Conservation (phyloP, 2,329 filamentous ascomycete species). For the Alternaria sp. region DNA sequence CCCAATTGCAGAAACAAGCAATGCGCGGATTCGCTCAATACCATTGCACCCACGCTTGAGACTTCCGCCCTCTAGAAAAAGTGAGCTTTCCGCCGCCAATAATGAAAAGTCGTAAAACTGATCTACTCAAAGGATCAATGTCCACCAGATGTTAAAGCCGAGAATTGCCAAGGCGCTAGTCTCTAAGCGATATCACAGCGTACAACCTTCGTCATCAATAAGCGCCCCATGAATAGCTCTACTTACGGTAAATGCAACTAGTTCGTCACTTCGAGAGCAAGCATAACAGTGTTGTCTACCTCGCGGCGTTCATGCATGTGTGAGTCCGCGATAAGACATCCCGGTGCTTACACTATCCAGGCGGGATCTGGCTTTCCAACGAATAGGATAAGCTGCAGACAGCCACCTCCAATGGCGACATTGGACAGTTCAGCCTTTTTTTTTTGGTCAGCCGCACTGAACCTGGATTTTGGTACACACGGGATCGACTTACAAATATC, state of each 20-base stretch:
- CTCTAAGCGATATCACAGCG: background rate
- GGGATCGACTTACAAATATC: background rate
- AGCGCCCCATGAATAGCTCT: background rate
- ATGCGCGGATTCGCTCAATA: background rate
- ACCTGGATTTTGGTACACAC: background rate
- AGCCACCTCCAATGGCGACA: background rate
- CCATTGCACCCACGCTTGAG: accelerated
- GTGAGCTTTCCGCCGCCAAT: background rate
- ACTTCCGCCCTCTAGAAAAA: background rate
- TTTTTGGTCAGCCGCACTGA: background rate
- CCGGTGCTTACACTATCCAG: background rate
- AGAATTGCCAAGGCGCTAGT: background rate
- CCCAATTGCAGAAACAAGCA: background rate
- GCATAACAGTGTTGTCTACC: background rate
- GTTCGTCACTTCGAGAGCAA: background rate
- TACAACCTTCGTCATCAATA: background rate
- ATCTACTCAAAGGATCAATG: background rate
- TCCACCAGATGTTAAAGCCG: background rate
- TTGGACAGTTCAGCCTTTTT: background rate
- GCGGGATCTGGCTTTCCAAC: background rate
- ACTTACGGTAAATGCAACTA: background rate
- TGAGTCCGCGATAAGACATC: background rate
- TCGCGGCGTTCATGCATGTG: background rate
- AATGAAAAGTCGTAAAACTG: too few species aligned
- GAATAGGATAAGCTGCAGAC: background rate